A percentile compares a stretch with the other conserved stretches of the same genome.
phyloP scores from a whole-genome alignment of 352 stramenopile species.

The Phytophthora brassicae region DNA sequence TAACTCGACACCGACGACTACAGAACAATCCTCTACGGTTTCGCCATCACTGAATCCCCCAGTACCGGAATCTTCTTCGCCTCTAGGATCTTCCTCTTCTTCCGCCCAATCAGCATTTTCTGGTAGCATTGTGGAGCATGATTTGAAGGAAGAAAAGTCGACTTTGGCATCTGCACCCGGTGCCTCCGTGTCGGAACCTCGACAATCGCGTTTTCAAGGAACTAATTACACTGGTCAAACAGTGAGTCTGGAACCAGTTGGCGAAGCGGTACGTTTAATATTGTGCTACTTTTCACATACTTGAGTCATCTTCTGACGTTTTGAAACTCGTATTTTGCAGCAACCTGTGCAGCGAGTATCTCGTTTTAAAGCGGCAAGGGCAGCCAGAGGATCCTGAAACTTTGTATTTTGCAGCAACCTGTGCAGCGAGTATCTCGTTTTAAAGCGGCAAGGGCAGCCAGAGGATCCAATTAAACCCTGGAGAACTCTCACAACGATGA shows the following conservation, averaged over 20 bases:
- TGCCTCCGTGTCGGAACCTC: slow-evolving; percentile 26
- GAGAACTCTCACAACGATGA: background rate
- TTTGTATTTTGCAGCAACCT: slow-evolving; percentile 55
- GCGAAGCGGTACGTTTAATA: slow-evolving; percentile 63
- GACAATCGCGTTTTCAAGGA: slow-evolving; percentile 57
- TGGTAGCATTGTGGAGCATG: slow-evolving; percentile 70
- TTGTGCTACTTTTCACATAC: background rate
- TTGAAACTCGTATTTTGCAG: slow-evolving; percentile 26
- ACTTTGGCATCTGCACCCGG: slow-evolving; percentile 8
- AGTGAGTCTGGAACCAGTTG: slow-evolving; percentile 70
- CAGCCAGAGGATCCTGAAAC: slow-evolving; percentile 15
- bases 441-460: slow-evolving; percentile 53
- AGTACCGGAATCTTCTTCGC: slow-evolving; percentile 12
- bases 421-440: slow-evolving; percentile 87
- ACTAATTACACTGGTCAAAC: slow-evolving; percentile 70
- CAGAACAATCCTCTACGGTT: slow-evolving; percentile 4
- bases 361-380: slow-evolving; percentile 73
- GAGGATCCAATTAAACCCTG: slow-evolving; percentile 19
- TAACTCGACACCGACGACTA: slow-evolving; percentile 4
- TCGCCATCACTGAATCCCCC: slow-evolving; percentile 25
- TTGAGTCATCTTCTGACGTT: background rate
- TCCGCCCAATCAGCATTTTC: slow-evolving; percentile 63
- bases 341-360: slow-evolving; percentile 86
- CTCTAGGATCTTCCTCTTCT: slow-evolving; percentile 17
- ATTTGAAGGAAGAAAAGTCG: slow-evolving; percentile 33